phyloP scores from a whole-genome alignment of 257 asterid species.

The Plantago ovata region DNA sequence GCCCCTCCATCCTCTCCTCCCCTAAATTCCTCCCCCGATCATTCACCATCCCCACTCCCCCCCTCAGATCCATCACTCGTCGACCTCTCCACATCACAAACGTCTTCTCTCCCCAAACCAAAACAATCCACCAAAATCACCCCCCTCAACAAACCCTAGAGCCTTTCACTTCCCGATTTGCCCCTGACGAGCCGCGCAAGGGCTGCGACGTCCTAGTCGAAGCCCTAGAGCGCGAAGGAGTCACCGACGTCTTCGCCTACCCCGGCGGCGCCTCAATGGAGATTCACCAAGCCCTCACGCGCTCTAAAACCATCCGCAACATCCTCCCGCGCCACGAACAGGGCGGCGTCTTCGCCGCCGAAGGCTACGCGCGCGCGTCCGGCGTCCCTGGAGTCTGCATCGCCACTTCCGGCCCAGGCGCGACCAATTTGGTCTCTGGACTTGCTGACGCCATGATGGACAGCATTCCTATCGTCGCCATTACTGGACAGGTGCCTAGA shows the following conservation, averaged over 20 bases:
- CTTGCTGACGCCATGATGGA: slow-evolving; percentile 72
- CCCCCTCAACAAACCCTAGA: no score
- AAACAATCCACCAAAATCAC: neutral
- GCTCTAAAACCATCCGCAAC: slow-evolving; percentile 60
- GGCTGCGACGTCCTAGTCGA: slow-evolving; percentile 79
- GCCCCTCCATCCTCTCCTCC: slow-evolving; percentile 9
- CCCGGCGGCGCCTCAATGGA: slow-evolving; percentile 90
- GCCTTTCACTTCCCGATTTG: slow-evolving; percentile 46
- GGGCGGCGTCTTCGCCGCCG: slow-evolving; percentile 82
- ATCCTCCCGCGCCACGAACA: slow-evolving; percentile 88
- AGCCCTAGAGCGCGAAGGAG: slow-evolving; percentile 85
- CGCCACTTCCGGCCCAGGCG: slow-evolving; percentile 92
- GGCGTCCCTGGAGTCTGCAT: slow-evolving; percentile 75
- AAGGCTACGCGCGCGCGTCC: slow-evolving; percentile 83
- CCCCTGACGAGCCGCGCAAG: slow-evolving; percentile 63
- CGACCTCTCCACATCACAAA: slow-evolving; percentile 22
- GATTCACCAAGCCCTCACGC: slow-evolving; percentile 82
- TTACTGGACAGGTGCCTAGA: slow-evolving; percentile 86
- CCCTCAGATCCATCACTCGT: slow-evolving; percentile 16
- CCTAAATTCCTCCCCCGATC: slow-evolving; percentile 22
- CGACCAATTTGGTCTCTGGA: slow-evolving; percentile 79
- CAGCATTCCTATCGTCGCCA: slow-evolving; percentile 75
- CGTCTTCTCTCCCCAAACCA: slow-evolving; percentile 29
- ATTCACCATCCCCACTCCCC: slow-evolving; percentile 20
- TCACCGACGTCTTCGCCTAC: slow-evolving; percentile 70